Evolutionary conservation across 768 basidiomycete genomes (phyloP).

Genomic region (Boletus edulis): DNA sequence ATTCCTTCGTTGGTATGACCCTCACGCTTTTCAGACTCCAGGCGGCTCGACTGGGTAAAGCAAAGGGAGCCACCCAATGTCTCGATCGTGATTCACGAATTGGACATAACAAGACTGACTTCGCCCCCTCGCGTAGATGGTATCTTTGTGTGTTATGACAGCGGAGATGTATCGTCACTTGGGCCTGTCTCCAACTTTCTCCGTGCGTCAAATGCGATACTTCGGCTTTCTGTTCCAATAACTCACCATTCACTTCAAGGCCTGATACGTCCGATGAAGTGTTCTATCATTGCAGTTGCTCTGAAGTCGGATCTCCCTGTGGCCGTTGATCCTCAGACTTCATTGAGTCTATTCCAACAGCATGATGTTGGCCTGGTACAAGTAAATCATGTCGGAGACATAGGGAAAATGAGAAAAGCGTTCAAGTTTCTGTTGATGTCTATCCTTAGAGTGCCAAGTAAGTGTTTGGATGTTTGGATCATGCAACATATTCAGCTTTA

Average conservation of each 20-base stretch:
- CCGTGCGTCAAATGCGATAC: conserved; percentile 46
- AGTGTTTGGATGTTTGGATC: conserved; percentile 13
- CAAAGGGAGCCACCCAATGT: conserved; percentile 42
- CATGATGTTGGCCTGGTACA: conserved; percentile 81
- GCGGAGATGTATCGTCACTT: conserved; percentile 60
- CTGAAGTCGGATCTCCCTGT: conserved; percentile 79
- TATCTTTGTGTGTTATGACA: conserved; percentile 84
- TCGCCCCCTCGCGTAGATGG: conserved; percentile 66
- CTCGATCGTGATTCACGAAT: conserved; percentile 53
- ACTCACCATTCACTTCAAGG: conserved; percentile 38
- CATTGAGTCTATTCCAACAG: conserved; percentile 46
- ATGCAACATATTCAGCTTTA: conserved; percentile 1
- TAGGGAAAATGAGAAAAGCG: conserved; percentile 69
- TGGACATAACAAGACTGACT: conserved; percentile 54
- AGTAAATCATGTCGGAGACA: conserved; percentile 54
- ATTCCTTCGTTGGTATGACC: neutral
- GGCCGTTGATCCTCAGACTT: conserved; percentile 55
- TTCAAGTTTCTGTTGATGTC: conserved; percentile 76
- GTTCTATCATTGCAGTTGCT: conserved; percentile 74
- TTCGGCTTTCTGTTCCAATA: conserved; percentile 5
- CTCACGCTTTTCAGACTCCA: conserved; percentile 34
- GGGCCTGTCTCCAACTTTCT: conserved; percentile 64
- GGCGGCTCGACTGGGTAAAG: conserved; percentile 32
- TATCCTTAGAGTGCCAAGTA: conserved; percentile 47
- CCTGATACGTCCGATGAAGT: conserved; percentile 51